These are phyloP conservation scores for Aegilops tauschii DNA, from an alignment of 176 grass and related monocot genomes.

Conservation along the genomic window DNA sequence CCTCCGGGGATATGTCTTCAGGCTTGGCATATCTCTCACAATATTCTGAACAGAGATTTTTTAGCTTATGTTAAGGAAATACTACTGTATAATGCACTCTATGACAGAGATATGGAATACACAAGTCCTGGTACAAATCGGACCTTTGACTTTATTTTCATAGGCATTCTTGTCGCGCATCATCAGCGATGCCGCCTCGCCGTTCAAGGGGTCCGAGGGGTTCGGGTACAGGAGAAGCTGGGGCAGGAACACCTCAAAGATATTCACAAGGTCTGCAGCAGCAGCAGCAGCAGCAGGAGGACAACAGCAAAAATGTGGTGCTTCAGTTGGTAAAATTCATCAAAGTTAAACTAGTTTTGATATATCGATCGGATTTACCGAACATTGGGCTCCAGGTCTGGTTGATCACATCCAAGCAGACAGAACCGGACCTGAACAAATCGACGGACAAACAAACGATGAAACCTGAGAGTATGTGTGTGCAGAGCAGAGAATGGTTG, in stretches of 20 bases:
- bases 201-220: conserved; percentile 58
- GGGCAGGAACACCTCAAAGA: conserved; percentile 59
- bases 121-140: not conserved
- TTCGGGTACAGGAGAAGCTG: conserved; percentile 61
- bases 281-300: not conserved
- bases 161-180: conserved; percentile 54
- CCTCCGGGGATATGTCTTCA: conserved; percentile 27
- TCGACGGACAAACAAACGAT: not conserved
- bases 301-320: not conserved
- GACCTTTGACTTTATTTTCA: conserved; percentile 67
- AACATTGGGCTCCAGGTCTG: conserved; percentile 72
- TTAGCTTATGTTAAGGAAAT: no score
- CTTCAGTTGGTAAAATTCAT: not conserved
- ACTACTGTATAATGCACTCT: no score
- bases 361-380: conserved; percentile 24
- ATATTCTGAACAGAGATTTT: conserved; percentile 23
- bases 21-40: conserved; percentile 46
- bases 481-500: not conserved
- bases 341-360: no score
- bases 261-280: conserved; percentile 55
- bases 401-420: conserved; percentile 66
- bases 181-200: conserved; percentile 51
- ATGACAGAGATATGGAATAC: no score
- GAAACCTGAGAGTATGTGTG: not conserved
- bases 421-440: conserved; percentile 40